Base-by-base conservation (phyloP, 352 stramenopile genomes). In the Aphanomyces astaci region DNA sequence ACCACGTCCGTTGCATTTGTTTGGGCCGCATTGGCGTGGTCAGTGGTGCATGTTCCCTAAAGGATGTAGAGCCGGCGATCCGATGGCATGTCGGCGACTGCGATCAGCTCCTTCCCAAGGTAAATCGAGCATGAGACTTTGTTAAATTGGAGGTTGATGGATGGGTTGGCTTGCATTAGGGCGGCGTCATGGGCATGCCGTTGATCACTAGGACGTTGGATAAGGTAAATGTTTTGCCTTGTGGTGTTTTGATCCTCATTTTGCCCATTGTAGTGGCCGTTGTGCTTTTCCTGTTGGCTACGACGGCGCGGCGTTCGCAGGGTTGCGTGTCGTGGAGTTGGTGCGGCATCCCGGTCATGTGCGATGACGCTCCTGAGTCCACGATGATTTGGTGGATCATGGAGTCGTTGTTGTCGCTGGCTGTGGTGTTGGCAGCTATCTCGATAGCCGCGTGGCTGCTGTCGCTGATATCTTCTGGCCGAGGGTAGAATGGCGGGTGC, bases 41-140 rank as follows among this genome's bases (percentile, higher is more conserved):
- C 36, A 15, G 36, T 43, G 36, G 15, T 15, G 36, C 36, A 43
- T 43, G 36, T 43, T 15, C 36, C 36, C 15, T 43, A 7, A 15
- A 43, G 7, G 7, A 43, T 15, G 36, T 43, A 43, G 7, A 43
- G 36, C 15, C 36, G 36, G 7, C 15, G 36, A 43, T 43, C 36
- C 36, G 36, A 15, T 15, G 15, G 15, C 36, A 43, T 43, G 36
- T 7, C 7, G 36, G 36, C 36, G 15, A 15, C 15, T 7, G 36
- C 36, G 36, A 43, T 15, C 15, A 15, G 7, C 7, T 7, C 22
- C 27, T 30, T 55, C 15, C 71, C 64, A 65, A 66, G 65, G 13
- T 53, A 33, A 39, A 73, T 66, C 2, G 55, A 31, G 17, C 66
- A 75, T 22, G 22, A 19, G 31, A 63, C 57, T 2, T 24, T 10